phyloP scores from a whole-genome alignment of 371 early-diverging fungal species.

The Nematocida minor region DNA sequence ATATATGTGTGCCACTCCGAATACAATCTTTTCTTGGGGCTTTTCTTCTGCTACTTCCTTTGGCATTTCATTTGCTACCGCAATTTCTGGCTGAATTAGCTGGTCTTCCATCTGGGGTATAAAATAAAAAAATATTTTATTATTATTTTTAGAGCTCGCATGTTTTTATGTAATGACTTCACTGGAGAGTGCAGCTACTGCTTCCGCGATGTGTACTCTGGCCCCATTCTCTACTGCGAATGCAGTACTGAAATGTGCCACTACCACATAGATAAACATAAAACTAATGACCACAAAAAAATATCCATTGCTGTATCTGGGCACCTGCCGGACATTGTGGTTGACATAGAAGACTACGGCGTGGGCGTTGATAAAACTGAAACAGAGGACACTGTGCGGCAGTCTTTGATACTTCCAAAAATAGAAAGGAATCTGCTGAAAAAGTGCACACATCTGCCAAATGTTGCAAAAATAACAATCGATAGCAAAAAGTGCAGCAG shows the following conservation, averaged over 20 bases:
- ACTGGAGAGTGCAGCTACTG: slow-evolving; percentile 41
- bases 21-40: slow-evolving; percentile 37
- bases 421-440: neutral
- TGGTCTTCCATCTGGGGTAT: slow-evolving; percentile 45
- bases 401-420: neutral
- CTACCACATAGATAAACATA: neutral
- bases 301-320: neutral
- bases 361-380: neutral
- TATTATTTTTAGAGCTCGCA: neutral
- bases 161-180: slow-evolving; percentile 33
- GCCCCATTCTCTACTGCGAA: neutral
- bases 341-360: neutral
- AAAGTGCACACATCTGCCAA: neutral
- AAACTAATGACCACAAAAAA: neutral
- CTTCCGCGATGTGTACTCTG: neutral
- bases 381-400: neutral
- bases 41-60: neutral
- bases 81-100: slow-evolving; percentile 6
- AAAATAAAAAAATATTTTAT: slow-evolving; percentile 46
- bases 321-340: neutral
- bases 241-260: slow-evolving; percentile 16
- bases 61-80: neutral
- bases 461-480: neutral
- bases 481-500: slow-evolving; percentile 66
- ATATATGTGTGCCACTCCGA: slow-evolving; percentile 98